These are phyloP conservation scores for Botryotinia calthae DNA, from an alignment of 2,329 filamentous ascomycete species.

Conservation along the genomic window DNA sequence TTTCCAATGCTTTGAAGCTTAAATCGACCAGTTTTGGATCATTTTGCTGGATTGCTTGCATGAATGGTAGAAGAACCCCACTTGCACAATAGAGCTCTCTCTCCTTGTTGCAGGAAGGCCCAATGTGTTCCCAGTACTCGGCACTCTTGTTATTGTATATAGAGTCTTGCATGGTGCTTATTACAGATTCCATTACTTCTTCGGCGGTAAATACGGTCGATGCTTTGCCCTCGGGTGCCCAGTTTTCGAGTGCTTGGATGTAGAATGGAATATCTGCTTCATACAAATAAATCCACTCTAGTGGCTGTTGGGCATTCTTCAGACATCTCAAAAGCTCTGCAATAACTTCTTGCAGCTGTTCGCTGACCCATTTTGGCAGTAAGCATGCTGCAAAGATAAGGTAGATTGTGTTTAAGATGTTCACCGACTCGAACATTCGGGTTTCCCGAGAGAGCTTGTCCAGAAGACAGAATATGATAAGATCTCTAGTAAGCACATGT, in stretches of 20 bases:
- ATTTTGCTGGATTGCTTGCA: background rate
- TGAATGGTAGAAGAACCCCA: background rate
- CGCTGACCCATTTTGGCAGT: background rate
- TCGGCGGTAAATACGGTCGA: background rate
- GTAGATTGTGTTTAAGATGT: background rate
- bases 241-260: slow-evolving; percentile 2
- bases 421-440: background rate
- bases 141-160: background rate
- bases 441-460: background rate
- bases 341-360: slow-evolving; percentile 4
- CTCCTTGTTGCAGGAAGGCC: background rate
- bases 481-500: background rate
- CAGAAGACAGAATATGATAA: background rate
- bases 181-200: background rate
- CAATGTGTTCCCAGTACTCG: background rate
- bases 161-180: background rate
- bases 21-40: background rate
- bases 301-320: background rate
- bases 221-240: background rate
- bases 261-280: background rate
- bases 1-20: background rate
- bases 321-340: background rate
- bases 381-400: background rate
- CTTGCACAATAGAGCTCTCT: background rate
- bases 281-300: background rate